Conservation (phyloP, 768 basidiomycete species). For the Trametes elegans region DNA sequence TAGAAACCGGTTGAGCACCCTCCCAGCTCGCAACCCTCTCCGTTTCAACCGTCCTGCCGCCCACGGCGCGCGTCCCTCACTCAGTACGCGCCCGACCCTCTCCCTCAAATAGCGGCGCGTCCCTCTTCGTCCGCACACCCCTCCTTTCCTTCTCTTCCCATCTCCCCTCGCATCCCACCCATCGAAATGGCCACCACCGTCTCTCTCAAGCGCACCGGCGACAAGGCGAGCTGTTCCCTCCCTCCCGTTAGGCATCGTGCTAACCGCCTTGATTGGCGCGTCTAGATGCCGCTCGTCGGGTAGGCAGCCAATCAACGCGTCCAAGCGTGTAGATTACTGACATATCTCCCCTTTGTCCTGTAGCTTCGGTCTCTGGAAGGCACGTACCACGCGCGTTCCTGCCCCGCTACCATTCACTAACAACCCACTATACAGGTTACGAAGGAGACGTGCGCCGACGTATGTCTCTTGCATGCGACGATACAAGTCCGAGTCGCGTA, state of each 20-base stretch:
- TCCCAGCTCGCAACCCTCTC: neutral
- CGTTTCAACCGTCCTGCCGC: neutral
- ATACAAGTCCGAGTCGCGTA: neutral
- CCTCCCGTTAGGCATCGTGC: neutral
- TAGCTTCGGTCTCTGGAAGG: constrained; percentile 76
- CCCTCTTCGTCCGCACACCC: constrained; percentile 8
- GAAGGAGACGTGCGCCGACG: constrained; percentile 58
- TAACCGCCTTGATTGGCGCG: neutral
- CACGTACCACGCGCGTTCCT: constrained; percentile 22
- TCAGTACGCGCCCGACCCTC: no score
- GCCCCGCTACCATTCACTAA: neutral
- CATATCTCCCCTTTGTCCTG: neutral
- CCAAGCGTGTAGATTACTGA: neutral
- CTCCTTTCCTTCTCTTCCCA: constrained; percentile 9
- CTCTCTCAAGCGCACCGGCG: constrained; percentile 55
- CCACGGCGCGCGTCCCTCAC: neutral
- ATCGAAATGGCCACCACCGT: constrained; percentile 46
- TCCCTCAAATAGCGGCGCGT: constrained; percentile 12
- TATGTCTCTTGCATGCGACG: constrained; percentile 27
- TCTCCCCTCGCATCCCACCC: constrained; percentile 14
- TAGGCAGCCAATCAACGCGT: constrained; percentile 32
- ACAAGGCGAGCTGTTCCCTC: constrained; percentile 42
- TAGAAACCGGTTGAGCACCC: neutral
- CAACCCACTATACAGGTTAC: constrained; percentile 45
- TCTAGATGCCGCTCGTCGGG: constrained; percentile 72